A percentile compares a stretch with the other conserved stretches of the same genome.
These are phyloP conservation scores for Chlamydomonas asymmetrica DNA, from an alignment of 139 green algal species.

Conservation along the genomic window DNA sequence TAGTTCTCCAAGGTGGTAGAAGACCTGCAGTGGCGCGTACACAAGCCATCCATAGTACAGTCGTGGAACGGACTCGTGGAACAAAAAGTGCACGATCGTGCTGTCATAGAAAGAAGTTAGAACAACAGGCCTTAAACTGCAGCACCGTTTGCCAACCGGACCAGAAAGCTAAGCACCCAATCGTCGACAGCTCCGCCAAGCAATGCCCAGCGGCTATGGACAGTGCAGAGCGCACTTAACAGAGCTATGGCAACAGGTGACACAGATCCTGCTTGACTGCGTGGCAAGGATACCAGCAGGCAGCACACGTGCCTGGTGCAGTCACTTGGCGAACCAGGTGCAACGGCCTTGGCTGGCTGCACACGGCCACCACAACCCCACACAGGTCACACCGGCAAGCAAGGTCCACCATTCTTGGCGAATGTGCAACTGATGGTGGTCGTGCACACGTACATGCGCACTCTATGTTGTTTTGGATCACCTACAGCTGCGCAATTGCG, in stretches of 20 bases:
- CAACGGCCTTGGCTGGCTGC: too few species aligned
- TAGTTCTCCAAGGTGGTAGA: constrained; percentile 97
- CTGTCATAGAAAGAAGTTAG: not conserved
- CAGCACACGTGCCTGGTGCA: too few species aligned
- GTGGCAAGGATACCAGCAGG: too few species aligned
- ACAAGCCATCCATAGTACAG: not conserved
- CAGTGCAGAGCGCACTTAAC: too few species aligned
- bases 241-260: too few species aligned
- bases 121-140: not conserved
- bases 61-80: not conserved
- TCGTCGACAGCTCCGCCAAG: not conserved
- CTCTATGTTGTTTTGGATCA: not conserved
- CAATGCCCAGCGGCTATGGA: too few species aligned
- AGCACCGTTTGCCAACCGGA: not conserved
- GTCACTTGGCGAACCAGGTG: too few species aligned
- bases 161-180: not conserved
- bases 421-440: too few species aligned
- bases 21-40: constrained; percentile 76
- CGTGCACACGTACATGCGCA: not conserved
- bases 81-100: not conserved
- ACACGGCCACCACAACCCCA: too few species aligned
- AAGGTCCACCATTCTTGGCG: too few species aligned
- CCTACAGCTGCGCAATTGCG: not conserved
- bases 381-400: too few species aligned
- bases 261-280: too few species aligned